Base-by-base conservation (phyloP, 768 basidiomycete species). In the Lentinula boryana region DNA sequence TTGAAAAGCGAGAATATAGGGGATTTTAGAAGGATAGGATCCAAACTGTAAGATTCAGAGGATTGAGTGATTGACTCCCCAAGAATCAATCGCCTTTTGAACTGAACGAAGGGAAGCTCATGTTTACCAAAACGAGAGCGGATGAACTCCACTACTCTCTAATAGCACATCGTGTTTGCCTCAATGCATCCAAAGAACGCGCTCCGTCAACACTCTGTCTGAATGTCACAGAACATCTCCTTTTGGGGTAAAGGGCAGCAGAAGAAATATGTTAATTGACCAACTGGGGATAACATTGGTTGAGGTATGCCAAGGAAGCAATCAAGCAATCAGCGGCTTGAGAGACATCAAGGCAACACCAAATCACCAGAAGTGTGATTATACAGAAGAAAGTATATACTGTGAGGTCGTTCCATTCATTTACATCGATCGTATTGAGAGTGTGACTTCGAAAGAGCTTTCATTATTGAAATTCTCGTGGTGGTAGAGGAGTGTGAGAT, bases 141-240 rank as follows among this genome's bases (percentile, higher is more conserved):
- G 63, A 60, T 61, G 58, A 33, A 18, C 64, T 27, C 61, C 65
- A 67, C 67, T 75, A 68, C 71, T 70, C 73, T 65, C 66, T 75
- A 68, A 62, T 62, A 70, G 74, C 71, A 78, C 78, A 67, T 72
- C 73, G 74, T 75, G 77, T 66, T 64, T 54, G 62, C 74, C 74
- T 71, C 65, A 71, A 72, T 72, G 71, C 60, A 57, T 27, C 64
- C 50, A 56, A 56, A 63, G 52, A 63, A 43, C 48, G 44, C 35
- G 21, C 21, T 48, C 41, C 7, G 41, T 43, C 41, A 43, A 43
- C 6, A 43, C 58, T 41, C 49, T 55, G 53, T 55, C 36, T 21
- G 18, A 33, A 35, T 49, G 48, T 60, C 58, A 58, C 57, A 58
- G 44, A 58, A 58, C 48, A 46, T 44, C 31, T 31, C 44, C 48